Evolutionary conservation across 2,329 filamentous ascomycete genomes (phyloP), one percentile per base, ranked within the genome.

Genomic region (Orbilia blumenaviensis): DNA sequence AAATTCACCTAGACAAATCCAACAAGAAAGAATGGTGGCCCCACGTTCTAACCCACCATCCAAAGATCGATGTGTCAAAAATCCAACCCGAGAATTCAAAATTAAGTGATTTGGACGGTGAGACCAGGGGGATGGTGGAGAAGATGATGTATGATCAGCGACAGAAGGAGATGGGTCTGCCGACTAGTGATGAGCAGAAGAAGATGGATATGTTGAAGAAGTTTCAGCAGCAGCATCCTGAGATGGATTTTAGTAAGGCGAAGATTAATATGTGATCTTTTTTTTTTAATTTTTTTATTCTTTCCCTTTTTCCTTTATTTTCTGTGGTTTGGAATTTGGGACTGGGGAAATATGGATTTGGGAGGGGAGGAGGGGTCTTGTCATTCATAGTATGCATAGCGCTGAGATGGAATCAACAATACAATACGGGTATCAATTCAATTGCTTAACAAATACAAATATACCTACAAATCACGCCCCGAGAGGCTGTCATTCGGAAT

Each of bases 91-190:
- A 98, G 84, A 94, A 91, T 82, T 94, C 91, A 82, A 96, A 93
- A 83, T 86, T 99, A 81, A 90, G 91, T 69, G 95, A 99, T 83
- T 86, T 99, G 79, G 94, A 98, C 82, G 95, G 95, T 77, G 92
- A 96, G 86, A 99, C 95, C 64, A 88, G 95, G 78, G 88, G 90
- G 73, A 98, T 99, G 94, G 95, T 99, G 48, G 95, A 99, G 89
- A 99, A 99, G 89, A 99, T 99, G 95, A 99, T 99, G 95, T 99
- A 88, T 81, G 95, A 99, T 85, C 95, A 99, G 87, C 87, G 92
- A 79, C 94, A 98, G 86, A 99, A 99, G 89, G 94, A 98, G 86
- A 86, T 88, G 83, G 95, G 95, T 3, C 87, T 91, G 83, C 92
- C 93, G 52, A 93, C 91, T 10, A 96, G 92, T 79, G 95, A 98